Evolutionary conservation across 2,329 filamentous ascomycete genomes (phyloP), one percentile per base, ranked within the genome.

Genomic region (Colletotrichum zoysiae): DNA sequence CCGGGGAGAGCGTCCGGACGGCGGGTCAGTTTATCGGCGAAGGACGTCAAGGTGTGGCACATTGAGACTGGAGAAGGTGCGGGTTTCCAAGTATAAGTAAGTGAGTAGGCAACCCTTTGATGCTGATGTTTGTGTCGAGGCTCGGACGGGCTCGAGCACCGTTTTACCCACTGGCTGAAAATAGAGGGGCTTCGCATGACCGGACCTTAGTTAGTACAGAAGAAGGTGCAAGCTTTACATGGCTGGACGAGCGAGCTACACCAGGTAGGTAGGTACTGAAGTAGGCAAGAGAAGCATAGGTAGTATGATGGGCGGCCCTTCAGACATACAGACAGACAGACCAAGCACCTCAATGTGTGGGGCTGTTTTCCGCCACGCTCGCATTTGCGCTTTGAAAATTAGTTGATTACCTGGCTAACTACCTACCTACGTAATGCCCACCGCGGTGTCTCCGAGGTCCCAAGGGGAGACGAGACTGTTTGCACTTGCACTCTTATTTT

Each of bases 111-210:
- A 18, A 16, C 20, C 38, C 18, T 46, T 44, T 33, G 35, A 40
- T 26, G n/a, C 11, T n/a, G 7, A 40, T 40, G 14, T 26, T n/a
- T 51, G 30, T 23, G 16, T 62, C 14, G 38, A 67, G 40, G 48
- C 65, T 67, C 65, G 65, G 65, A 56, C 58, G 26, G 38, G 65
- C 40, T 67, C 65, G 65, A 67, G 65, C 65, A 48, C 65, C 40
- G 26, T 51, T 26, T 50, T 38, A 48, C 38, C 58, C 33, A 18
- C 46, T 57, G n/a, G 18, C 12, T 33, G 30, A 16, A 42, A 9
- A 38, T 30, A 35, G 3, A 38, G 35, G 55, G 33, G 53, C 20
- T 56, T 56, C 33, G 53, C 53, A 56, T 56, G 12, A 38, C 50
- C 23, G 50, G 23, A 23, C 50, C 30, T 30, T 30, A 51, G 5